These are phyloP conservation scores for Licmophora abbreviata DNA, from an alignment of 108 stramenopile genomes.

Conservation along the genomic window DNA sequence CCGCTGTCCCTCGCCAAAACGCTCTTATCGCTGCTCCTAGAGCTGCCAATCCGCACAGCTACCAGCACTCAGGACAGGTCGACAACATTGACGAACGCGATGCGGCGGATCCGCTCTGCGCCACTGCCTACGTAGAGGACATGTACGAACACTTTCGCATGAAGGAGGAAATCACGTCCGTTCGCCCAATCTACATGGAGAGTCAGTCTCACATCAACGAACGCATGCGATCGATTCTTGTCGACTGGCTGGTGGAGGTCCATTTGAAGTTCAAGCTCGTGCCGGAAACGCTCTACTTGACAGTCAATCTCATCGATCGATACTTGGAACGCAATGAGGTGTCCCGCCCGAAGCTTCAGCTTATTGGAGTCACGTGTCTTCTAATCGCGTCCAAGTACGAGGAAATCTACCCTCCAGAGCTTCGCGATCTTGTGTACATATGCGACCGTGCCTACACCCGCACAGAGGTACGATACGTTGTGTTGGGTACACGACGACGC, in stretches of 20 bases:
- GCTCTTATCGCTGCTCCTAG: conserved; percentile 2
- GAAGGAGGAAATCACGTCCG: conserved; percentile 68
- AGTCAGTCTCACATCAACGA: conserved; percentile 76
- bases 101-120: conserved; percentile 89
- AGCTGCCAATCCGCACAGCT: conserved; percentile 23
- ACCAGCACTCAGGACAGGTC: conserved; percentile 68
- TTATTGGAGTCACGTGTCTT: conserved; percentile 94
- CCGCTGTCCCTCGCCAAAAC: conserved; percentile 9
- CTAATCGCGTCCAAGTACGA: conserved; percentile 98
- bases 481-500: background rate
- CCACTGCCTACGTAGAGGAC: conserved; percentile 90
- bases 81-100: conserved; percentile 95
- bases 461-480: conserved; percentile 23
- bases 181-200: conserved; percentile 65
- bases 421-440: conserved; percentile 97
- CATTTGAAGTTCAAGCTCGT: conserved; percentile 89
- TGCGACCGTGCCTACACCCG: conserved; percentile 72
- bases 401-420: conserved; percentile 97
- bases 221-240: conserved; percentile 88
- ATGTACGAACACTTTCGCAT: conserved; percentile 91
- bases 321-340: conserved; percentile 69
- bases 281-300: conserved; percentile 83
- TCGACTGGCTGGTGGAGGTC: conserved; percentile 96
- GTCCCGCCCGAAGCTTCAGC: conserved; percentile 88
- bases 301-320: conserved; percentile 83